Base-by-base conservation (phyloP, 2,329 filamentous ascomycete genomes). In the Colletotrichum kahawae region DNA sequence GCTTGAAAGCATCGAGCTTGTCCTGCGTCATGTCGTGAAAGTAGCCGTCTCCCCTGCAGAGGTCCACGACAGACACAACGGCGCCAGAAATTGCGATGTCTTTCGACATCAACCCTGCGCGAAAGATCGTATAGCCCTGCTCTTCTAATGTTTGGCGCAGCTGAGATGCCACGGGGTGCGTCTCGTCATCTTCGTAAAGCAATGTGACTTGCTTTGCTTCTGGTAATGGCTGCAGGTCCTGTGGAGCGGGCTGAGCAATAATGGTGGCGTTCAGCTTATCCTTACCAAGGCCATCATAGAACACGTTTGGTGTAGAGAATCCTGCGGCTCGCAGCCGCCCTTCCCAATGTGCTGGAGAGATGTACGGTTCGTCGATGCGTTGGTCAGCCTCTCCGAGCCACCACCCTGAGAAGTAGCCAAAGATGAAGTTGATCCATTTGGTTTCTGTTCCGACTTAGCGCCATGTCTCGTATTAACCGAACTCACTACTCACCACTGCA, bases 391-490 rank as follows among this genome's bases (percentile, higher is more conserved):
- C 76, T 3, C 83, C 83, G 6, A 74, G 71, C 71, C 71, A 74
- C 71, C 71, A 74, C 4, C 80, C 81, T 0, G 80, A 74, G 5
- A 83, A 76, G 0, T 78, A 69, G 1, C 83, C 82, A 21, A 82
- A 78, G 34, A 83, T 78, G 70, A 78, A 81, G 62, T 82, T 82
- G 33, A 80, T 77, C 69, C 79, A 81, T 21, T 80, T 79, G 8
- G 76, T 63, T 8, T 76, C 75, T 2, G 21, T n/a, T 0, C 4
- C 13, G 18, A 0, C 7, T 63, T 18, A 63, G 59, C 1, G 27
- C 4, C 6, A 3, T 6, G 8, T 34, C 16, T 9, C 4, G 4
- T 0, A 21, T 66, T 8, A 0, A 6, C 5, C 10, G 4, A 31
- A 16, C 13, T 2, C 3, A 2, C 3, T 7, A 60, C 70, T 51